Percentiles rank a stretch among this genome's conserved stretches.
These are phyloP conservation scores for Triticum monococcum DNA, from an alignment of 176 grass and related monocot genomes.

Conservation along the genomic window DNA sequence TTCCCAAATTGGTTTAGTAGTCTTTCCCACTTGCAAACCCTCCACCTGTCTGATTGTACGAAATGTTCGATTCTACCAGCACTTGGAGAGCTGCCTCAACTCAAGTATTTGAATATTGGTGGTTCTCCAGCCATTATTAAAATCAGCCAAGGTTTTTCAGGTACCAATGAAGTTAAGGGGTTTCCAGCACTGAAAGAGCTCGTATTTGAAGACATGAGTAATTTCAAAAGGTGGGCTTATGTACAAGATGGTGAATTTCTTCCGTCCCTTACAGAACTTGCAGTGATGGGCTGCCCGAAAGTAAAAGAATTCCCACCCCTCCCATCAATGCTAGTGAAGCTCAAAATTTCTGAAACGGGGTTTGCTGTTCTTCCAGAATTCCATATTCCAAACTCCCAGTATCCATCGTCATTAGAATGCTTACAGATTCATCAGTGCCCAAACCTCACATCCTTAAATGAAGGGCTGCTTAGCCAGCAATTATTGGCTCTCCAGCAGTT, in stretches of 20 bases:
- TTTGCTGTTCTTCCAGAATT: conserved; percentile 51
- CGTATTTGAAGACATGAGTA: conserved; percentile 49
- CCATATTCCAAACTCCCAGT: conserved; percentile 12
- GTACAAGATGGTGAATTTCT: conserved; percentile 39
- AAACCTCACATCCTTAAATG: conserved; percentile 55
- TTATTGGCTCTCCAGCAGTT: conserved; percentile 45
- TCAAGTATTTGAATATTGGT: conserved; percentile 54
- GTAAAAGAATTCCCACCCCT: conserved; percentile 47
- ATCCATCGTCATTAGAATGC: conserved; percentile 37
- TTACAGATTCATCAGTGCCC: conserved; percentile 62
- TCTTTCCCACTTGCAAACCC: conserved; percentile 54
- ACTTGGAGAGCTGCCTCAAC: conserved; percentile 59
- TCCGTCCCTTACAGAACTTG: conserved; percentile 57
- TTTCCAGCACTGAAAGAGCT: conserved; percentile 69
- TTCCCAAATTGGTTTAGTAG: conserved; percentile 66
- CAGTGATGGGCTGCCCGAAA: conserved; percentile 43
- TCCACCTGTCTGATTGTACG: conserved; percentile 62
- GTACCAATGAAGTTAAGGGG: conserved; percentile 25
- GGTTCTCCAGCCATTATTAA: conserved; percentile 38
- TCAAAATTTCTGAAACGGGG: conserved; percentile 60
- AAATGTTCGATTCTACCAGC: conserved; percentile 48
- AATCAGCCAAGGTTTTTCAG: conserved; percentile 59
- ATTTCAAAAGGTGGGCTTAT: conserved; percentile 49
- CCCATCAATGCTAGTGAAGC: conserved; percentile 47
- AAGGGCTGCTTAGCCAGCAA: conserved; percentile 47